A percentile compares a stretch with the other conserved stretches of the same genome.
Evolutionary conservation across 192 early-diverging fungal species (phyloP).

Genomic region (Coemansia guatemalensis): DNA sequence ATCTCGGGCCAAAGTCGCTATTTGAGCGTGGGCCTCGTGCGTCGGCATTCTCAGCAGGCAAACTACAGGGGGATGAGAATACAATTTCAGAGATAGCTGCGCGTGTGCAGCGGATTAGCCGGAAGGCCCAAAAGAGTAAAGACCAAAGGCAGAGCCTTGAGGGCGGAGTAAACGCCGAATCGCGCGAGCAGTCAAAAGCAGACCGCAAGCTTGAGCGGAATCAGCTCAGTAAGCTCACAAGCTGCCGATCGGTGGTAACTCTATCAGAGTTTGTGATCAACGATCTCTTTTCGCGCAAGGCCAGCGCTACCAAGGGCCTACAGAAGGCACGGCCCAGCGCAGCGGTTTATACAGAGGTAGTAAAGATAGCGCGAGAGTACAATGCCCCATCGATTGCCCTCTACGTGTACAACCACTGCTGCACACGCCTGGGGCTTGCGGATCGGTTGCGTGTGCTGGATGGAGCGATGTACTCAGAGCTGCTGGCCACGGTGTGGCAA

Average conservation of each 20-base stretch:
- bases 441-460: slow-evolving; percentile 33
- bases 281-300: slow-evolving; percentile 7
- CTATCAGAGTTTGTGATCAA: slow-evolving; percentile 27
- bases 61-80: slow-evolving; percentile 19
- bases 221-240: slow-evolving; percentile 23
- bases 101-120: slow-evolving; percentile 15
- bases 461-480: slow-evolving; percentile 30
- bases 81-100: slow-evolving; percentile 23
- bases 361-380: slow-evolving; percentile 31
- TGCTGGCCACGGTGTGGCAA: slow-evolving; percentile 28
- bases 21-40: slow-evolving; percentile 26
- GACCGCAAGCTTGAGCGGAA: slow-evolving; percentile 25
- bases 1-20: slow-evolving; percentile 22
- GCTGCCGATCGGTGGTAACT: slow-evolving; percentile 22
- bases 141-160: background rate
- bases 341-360: slow-evolving; percentile 26
- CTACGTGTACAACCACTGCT: slow-evolving; percentile 36
- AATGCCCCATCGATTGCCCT: slow-evolving; percentile 22
- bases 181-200: background rate
- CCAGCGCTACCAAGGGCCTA: background rate
- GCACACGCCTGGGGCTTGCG: slow-evolving; percentile 14
- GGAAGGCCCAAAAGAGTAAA: background rate
- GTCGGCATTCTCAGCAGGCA: slow-evolving; percentile 33
- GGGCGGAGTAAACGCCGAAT: background rate
- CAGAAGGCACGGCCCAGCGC: slow-evolving; percentile 22